Evolutionary conservation across 441 rosid species (phyloP), one percentile per base, ranked within the genome.

Genomic region (Euphorbia neoarborescens): DNA sequence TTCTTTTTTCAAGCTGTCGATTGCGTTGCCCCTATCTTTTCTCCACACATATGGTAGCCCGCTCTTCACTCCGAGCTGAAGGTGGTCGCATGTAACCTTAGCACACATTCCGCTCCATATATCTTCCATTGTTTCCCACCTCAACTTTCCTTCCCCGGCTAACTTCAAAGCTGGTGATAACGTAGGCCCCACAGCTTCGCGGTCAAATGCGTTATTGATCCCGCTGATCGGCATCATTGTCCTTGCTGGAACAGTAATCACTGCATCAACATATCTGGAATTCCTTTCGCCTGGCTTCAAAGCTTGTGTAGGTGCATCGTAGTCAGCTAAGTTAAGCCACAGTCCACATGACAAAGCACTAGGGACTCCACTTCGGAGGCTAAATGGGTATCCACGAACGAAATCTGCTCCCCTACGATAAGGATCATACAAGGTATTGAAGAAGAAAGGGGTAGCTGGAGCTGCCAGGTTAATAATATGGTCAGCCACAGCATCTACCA

Each of bases 101-200:
- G 81, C 77, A 69, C 99, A 94, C 99, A 94, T 91, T 68, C 99
- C 97, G 62, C 84, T 79, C 99, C 99, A 91, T 37, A 94, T 83
- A 75, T 94, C 99, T 81, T 89, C 99, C 78, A 90, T 86, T 35
- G 99, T 94, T 78, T 94, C 99, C 96, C 97, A 94, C 73, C 99
- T 85, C 63, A 89, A 71, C 75, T 87, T 91, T 67, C 97, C 99
- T 87, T 94, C 99, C 38, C 86, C 85, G 56, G 87, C 83, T 76
- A 94, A 62, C 78, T 75, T 90, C 81, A 91, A 74, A 19, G 95
- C 94, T 19, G 97, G 99, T 38, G 88, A 70, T 75, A 94, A 70
- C 32, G 92, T 85, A 37, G 99, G 97, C 57, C 97, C 97, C 25
- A 91, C 75, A 5, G 71, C 62, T 68, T 89, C 97, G 2, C 97